Evolutionary conservation across 176 grass and related monocot genomes (phyloP), one percentile per base, ranked within the genome.

Genomic region (Avena insularis): DNA sequence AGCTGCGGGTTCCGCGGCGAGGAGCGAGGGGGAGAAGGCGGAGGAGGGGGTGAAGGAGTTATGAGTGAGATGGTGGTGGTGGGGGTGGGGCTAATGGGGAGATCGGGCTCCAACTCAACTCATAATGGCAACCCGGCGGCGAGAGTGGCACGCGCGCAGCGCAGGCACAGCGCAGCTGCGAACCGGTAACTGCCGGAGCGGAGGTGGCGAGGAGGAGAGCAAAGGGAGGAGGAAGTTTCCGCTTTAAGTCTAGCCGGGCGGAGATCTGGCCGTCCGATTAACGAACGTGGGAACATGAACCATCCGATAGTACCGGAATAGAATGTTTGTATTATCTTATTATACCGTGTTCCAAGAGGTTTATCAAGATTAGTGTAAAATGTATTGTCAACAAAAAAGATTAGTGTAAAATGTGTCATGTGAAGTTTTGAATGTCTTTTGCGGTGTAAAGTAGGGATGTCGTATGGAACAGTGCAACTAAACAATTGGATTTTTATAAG

Each of bases 91-190:
- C 53, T 83, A 9, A 9, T 63, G 58, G 63, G 15, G 75, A 77
- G 75, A 77, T 77, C 50, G 75, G 75, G 50, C 50, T 77, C 55
- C 77, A 43, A 43, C 77, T 59, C 77, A 90, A 69, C 80, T 82
- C 65, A 71, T 82, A 56, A 82, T 83, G 29, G 80, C 64, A 68
- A 60, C 54, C 77, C 77, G 55, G 77, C 58, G 21, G 75, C 50
- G 75, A 77, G 75, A 50, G 50, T 77, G 50, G 75, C 75, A 56
- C 50, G 47, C 71, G 71, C 46, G 71, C 43, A 14, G 71, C 46
- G 71, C 43, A 14, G 68, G 69, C 69, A 72, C 69, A 73, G 68
- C 69, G 40, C 70, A 73, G 71, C 46, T 31, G 73, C 48, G 12
- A 80, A 81, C 63, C 29, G 46, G 46, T 68, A 82, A 68, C 79